A percentile compares a stretch with the other conserved stretches of the same genome.
Conservation (phyloP, 73 alveolate species). For the Effrenium voratum region DNA sequence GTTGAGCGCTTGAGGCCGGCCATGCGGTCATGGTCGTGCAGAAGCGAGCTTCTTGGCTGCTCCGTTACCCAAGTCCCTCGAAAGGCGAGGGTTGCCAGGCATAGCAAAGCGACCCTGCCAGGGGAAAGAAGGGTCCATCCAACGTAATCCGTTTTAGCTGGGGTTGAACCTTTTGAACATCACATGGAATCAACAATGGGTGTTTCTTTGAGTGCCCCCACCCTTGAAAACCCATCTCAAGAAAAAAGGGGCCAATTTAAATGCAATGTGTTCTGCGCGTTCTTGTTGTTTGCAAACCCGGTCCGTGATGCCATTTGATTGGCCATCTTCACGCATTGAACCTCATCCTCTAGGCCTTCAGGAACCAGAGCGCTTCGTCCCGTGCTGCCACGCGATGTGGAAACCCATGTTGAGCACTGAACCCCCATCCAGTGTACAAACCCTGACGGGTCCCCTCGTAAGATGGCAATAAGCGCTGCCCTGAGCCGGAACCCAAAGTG, state of each 20-base stretch:
- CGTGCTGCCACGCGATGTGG: background rate
- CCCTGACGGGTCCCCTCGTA: background rate
- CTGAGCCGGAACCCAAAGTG: background rate
- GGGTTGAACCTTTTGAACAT: background rate
- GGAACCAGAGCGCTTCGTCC: background rate
- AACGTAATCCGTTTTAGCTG: background rate
- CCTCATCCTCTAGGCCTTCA: background rate
- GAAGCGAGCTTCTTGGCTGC: slow-evolving; percentile 9
- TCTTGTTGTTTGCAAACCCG: background rate
- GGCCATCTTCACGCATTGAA: background rate
- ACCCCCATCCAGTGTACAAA: slow-evolving; percentile 47
- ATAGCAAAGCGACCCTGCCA: slow-evolving; percentile 47
- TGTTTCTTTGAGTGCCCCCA: no score
- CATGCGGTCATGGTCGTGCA: background rate
- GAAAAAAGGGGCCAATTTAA: no score
- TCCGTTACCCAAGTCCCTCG: slow-evolving; percentile 5
- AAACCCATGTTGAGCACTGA: slow-evolving; percentile 26
- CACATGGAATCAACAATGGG: no score
- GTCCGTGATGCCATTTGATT: slow-evolving; percentile 8
- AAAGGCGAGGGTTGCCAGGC: background rate
- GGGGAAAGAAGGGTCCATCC: background rate
- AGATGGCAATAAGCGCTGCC: background rate
- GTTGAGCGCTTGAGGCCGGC: background rate
- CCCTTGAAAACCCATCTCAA: no score
- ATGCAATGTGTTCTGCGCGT: background rate